phyloP scores from a whole-genome alignment of 495 filamentous ascomycete genomes.

The Copromyces sp. region DNA sequence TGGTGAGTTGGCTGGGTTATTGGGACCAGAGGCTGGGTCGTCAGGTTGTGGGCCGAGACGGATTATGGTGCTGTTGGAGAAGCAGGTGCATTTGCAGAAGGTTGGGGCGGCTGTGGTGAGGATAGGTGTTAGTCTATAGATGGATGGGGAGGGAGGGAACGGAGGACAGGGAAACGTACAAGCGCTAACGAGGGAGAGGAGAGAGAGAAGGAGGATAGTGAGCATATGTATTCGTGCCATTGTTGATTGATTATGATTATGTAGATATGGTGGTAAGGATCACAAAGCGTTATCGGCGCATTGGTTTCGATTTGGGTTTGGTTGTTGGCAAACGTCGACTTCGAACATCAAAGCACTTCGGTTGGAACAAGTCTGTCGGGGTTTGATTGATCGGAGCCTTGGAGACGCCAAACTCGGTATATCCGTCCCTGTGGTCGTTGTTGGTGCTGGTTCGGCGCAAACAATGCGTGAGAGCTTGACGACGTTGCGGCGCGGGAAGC shows the following conservation, averaged over 20 bases:
- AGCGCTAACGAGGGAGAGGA: slow-evolving; percentile 22
- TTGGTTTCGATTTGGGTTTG: background rate
- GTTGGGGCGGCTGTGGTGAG: slow-evolving; percentile 50
- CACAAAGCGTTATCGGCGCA: background rate
- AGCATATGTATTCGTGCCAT: slow-evolving; percentile 27
- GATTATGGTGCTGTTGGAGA: slow-evolving; percentile 86
- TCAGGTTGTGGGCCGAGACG: slow-evolving; percentile 42
- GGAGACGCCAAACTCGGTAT: background rate
- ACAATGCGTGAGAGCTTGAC: background rate
- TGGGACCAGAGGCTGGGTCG: slow-evolving; percentile 9
- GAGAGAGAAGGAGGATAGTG: slow-evolving; percentile 22
- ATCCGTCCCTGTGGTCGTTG: background rate
- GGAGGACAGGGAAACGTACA: slow-evolving; percentile 19
- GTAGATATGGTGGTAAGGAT: background rate
- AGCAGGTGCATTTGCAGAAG: slow-evolving; percentile 98
- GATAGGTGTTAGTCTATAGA: slow-evolving; percentile 5
- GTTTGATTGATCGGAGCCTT: background rate
- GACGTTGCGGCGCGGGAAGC: background rate
- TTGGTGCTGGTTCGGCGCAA: background rate
- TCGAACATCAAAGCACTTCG: background rate
- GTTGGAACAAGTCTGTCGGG: background rate
- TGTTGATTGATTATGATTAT: background rate
- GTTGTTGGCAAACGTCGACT: background rate
- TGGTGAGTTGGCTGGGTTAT: slow-evolving; percentile 8
- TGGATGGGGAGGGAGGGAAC: background rate